A percentile compares a stretch with the other conserved stretches of the same genome.
These are phyloP conservation scores for Coniochaeta sp. DNA, from an alignment of 2,329 filamentous ascomycete genomes.

Conservation along the genomic window DNA sequence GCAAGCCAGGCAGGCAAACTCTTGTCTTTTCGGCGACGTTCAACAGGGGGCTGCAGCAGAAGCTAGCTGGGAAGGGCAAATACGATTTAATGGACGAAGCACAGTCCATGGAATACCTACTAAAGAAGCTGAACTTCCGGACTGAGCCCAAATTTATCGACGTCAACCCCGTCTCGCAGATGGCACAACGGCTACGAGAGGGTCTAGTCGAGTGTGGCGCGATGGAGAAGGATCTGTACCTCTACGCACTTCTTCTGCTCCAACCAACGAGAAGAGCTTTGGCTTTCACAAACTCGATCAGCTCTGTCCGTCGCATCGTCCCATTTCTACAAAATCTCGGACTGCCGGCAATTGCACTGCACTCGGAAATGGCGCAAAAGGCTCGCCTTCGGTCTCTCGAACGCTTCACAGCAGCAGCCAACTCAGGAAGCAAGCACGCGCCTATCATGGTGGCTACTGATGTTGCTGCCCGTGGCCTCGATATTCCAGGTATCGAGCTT, in stretches of 20 bases:
- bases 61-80: conserved; percentile 71
- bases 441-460: conserved; percentile 86
- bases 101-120: conserved; percentile 85
- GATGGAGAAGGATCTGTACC: conserved; percentile 94
- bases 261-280: conserved; percentile 75
- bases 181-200: conserved; percentile 81
- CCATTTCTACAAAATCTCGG: conserved; percentile 79
- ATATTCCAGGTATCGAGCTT: conserved; percentile 83
- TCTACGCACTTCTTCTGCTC: conserved; percentile 80
- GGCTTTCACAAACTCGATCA: conserved; percentile 94
- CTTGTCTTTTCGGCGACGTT: conserved; percentile 97
- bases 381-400: conserved; percentile 89
- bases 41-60: conserved; percentile 83
- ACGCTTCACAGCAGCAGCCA: conserved; percentile 63
- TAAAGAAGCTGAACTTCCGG: conserved; percentile 83
- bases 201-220: conserved; percentile 87
- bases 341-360: conserved; percentile 68
- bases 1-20: conserved; percentile 58
- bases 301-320: conserved; percentile 76
- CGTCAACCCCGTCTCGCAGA: conserved; percentile 79
- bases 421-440: conserved; percentile 21
- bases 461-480: conserved; percentile 86
- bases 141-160: conserved; percentile 88
- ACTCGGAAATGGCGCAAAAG: conserved; percentile 95
- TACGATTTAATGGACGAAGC: conserved; percentile 62